A percentile compares a stretch with the other conserved stretches of the same genome.
These are phyloP conservation scores for Phialophora expanda DNA, from an alignment of 2,329 filamentous ascomycete genomes.

Conservation along the genomic window DNA sequence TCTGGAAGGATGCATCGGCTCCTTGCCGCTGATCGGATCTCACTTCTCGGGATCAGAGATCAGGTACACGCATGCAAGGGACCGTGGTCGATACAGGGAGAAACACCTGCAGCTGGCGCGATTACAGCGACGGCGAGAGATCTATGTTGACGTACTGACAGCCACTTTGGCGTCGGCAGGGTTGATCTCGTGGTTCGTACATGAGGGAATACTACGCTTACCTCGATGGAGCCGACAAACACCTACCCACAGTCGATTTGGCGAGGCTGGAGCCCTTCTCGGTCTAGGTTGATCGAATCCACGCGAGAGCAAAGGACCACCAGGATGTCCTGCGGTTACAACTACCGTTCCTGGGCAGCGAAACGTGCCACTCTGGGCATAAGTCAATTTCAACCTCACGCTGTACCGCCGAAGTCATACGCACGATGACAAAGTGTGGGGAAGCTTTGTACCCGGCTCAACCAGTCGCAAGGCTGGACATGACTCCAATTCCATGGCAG, in stretches of 20 bases:
- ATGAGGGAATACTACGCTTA: slow-evolving; percentile 43
- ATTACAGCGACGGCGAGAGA: slow-evolving; percentile 23
- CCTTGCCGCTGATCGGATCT: slow-evolving; percentile 27
- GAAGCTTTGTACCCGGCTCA: background rate
- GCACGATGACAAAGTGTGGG: background rate
- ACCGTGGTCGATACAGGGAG: slow-evolving; percentile 15
- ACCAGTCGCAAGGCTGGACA: background rate
- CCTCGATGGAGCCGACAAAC: slow-evolving; percentile 22
- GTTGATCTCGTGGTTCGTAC: slow-evolving; percentile 37
- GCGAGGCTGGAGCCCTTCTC: slow-evolving; percentile 38
- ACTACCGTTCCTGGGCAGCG: background rate
- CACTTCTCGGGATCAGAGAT: slow-evolving; percentile 25
- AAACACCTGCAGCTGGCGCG: slow-evolving; percentile 29
- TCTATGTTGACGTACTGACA: slow-evolving; percentile 30
- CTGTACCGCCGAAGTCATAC: background rate
- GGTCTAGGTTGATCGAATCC: slow-evolving; percentile 26
- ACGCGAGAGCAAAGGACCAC: background rate
- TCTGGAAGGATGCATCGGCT: slow-evolving; percentile 27
- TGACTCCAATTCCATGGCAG: background rate
- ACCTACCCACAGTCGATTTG: slow-evolving; percentile 33
- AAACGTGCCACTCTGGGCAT: background rate
- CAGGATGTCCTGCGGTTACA: background rate
- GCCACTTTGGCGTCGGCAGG: slow-evolving; percentile 26
- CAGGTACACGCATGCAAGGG: slow-evolving; percentile 6
- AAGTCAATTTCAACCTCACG: background rate